Evolutionary conservation across 2,329 filamentous ascomycete genomes (phyloP).

Genomic region (Ceratocystis cubensis): DNA sequence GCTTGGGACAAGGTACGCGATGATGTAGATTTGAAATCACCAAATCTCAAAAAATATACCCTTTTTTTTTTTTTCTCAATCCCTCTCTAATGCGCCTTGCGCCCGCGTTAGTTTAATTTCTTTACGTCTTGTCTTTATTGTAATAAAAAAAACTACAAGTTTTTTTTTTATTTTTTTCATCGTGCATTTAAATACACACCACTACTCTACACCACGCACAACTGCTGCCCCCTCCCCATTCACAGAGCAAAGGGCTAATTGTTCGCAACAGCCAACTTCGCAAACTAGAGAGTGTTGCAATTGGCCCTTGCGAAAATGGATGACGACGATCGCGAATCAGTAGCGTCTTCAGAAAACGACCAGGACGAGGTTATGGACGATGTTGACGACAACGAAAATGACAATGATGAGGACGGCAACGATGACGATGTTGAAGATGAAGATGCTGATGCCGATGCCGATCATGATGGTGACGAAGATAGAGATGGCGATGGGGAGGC

Average conservation of each 20-base stretch:
- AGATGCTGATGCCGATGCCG: slow-evolving; percentile 25
- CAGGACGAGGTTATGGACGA: slow-evolving; percentile 48
- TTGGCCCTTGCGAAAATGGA: slow-evolving; percentile 8
- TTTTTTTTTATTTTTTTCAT: too few relatives aligned
- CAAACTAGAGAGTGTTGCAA: neutral
- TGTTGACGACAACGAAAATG: slow-evolving; percentile 31
- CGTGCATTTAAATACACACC: too few relatives aligned
- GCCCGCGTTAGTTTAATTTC: too few relatives aligned
- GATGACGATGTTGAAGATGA: slow-evolving; percentile 37
- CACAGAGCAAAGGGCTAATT: neutral
- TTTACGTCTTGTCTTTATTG: too few relatives aligned
- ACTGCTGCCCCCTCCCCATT: too few relatives aligned
- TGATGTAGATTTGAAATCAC: too few relatives aligned
- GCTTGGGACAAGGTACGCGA: too few relatives aligned
- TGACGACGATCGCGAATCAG: slow-evolving; percentile 22
- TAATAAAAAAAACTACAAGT: too few relatives aligned
- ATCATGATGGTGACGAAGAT: slow-evolving; percentile 26
- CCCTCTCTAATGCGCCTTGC: too few relatives aligned
- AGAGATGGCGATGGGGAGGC: slow-evolving; percentile 21
- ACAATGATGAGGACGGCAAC: slow-evolving; percentile 33
- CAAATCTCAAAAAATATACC: too few relatives aligned
- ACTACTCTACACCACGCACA: too few relatives aligned
- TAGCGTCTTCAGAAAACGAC: slow-evolving; percentile 30
- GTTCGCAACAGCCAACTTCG: neutral
- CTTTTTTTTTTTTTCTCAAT: too few relatives aligned